Conservation (phyloP, 257 asterid genomes). For the Ligustrum vulgare region DNA sequence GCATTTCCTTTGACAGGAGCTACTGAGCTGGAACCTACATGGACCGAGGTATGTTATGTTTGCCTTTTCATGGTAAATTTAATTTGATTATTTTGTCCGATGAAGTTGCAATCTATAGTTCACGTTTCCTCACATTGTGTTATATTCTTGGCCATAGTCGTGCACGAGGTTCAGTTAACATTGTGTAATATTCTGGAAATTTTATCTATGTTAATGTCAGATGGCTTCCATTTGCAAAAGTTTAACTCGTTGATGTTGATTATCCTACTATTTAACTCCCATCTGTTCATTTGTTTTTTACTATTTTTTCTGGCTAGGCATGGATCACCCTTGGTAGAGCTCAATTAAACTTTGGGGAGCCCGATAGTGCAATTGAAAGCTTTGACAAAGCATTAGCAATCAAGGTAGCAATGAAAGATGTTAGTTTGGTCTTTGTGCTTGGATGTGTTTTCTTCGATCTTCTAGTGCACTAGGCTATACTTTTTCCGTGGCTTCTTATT, state of each 20-base stretch:
- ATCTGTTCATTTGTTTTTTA: background rate
- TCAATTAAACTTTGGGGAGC: conserved; percentile 88
- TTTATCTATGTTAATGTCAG: background rate
- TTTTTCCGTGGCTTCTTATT: background rate
- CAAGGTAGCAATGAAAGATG: conserved; percentile 44
- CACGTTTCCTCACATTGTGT: background rate
- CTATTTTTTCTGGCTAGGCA: conserved; percentile 47
- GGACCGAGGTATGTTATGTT: conserved; percentile 78
- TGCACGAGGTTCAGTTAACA: background rate
- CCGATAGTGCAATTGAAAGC: conserved; percentile 81
- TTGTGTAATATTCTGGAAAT: background rate
- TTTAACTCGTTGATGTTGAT: conserved; percentile 9
- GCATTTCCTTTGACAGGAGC: conserved; percentile 60
- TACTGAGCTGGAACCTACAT: conserved; percentile 75
- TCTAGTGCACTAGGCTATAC: background rate
- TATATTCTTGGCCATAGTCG: background rate
- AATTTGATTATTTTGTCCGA: background rate
- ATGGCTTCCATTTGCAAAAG: background rate
- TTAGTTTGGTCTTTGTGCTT: background rate
- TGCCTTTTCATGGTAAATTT: background rate
- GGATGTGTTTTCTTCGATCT: background rate
- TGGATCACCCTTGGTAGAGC: conserved; percentile 96
- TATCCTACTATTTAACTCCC: background rate
- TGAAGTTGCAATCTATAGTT: background rate
- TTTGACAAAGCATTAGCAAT: conserved; percentile 78